A percentile compares a stretch with the other conserved stretches of the same genome.
These are phyloP conservation scores for Colletotrichum sp. DNA, from an alignment of 2,329 filamentous ascomycete genomes.

Conservation along the genomic window DNA sequence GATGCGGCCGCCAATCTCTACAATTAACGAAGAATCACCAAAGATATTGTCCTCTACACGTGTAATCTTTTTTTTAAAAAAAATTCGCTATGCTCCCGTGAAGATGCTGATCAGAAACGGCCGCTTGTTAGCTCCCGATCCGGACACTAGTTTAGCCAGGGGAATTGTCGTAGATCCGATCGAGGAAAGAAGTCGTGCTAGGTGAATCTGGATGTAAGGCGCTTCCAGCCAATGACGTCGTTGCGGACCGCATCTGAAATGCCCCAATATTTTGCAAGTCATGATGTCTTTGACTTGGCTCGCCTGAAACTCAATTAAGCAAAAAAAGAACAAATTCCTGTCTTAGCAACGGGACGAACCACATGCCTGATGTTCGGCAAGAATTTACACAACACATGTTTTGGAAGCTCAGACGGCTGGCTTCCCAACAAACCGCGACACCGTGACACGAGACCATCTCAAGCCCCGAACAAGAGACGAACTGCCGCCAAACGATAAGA, in stretches of 20 bases:
- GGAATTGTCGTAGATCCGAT: neutral
- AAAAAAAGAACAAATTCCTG: neutral
- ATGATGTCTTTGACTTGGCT: constrained; percentile 22
- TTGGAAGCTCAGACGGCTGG: neutral
- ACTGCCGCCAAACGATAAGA: neutral
- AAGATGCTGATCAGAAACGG: neutral
- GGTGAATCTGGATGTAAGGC: neutral
- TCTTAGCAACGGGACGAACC: neutral
- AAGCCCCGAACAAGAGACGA: neutral
- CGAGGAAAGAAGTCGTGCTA: neutral
- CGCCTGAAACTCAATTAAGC: neutral
- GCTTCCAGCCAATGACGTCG: constrained; percentile 16
- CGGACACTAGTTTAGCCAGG: neutral
- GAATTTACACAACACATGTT: neutral
- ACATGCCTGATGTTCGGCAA: neutral
- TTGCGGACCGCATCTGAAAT: neutral
- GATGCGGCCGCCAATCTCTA: neutral
- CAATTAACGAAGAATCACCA: neutral
- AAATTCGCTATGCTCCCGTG: neutral
- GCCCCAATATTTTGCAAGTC: constrained; percentile 10
- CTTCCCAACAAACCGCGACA: neutral
- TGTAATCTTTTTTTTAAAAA: neutral
- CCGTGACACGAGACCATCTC: neutral
- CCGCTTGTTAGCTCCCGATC: neutral
- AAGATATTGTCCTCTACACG: neutral